Conservation (phyloP, 1,284 basidiomycete species). For the Earliella scabrosa region DNA sequence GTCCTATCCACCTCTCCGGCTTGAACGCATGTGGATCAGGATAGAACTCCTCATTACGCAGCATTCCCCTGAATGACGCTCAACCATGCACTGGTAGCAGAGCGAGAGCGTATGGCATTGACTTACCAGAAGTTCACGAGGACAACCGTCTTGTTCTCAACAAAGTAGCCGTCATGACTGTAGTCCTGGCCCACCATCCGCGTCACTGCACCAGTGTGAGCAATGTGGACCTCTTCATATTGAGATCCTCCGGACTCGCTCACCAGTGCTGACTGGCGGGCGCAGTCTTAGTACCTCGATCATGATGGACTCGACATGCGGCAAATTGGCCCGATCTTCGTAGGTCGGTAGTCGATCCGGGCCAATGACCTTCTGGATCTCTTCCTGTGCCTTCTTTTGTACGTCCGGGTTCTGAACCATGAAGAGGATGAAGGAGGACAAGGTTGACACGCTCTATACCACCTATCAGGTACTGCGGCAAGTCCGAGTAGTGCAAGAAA, state of each 20-base stretch:
- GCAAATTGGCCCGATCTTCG: conserved; percentile 31
- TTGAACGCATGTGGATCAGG: conserved; percentile 39
- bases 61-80: conserved; percentile 32
- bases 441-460: conserved; percentile 13
- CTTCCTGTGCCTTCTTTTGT: conserved; percentile 34
- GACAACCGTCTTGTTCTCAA: conserved; percentile 15
- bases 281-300: conserved; percentile 38
- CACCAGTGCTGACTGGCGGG: conserved; percentile 20
- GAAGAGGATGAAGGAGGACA: conserved; percentile 31
- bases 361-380: conserved; percentile 36
- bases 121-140: conserved; percentile 23
- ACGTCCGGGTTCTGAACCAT: conserved; percentile 35
- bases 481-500: too few relatives aligned
- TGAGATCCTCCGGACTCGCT: too few relatives aligned
- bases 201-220: conserved; percentile 1
- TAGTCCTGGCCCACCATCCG: conserved; percentile 16
- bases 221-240: too few relatives aligned
- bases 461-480: too few relatives aligned
- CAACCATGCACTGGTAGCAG: too few relatives aligned
- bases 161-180: conserved; percentile 11
- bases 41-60: conserved; percentile 39
- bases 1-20: conserved; percentile 38
- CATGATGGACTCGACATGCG: conserved; percentile 35
- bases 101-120: neutral
- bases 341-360: conserved; percentile 34